A percentile compares a stretch with the other conserved stretches of the same genome.
These are phyloP conservation scores for Mortierella sp. DNA, from an alignment of 371 early-diverging fungal species.

Conservation along the genomic window DNA sequence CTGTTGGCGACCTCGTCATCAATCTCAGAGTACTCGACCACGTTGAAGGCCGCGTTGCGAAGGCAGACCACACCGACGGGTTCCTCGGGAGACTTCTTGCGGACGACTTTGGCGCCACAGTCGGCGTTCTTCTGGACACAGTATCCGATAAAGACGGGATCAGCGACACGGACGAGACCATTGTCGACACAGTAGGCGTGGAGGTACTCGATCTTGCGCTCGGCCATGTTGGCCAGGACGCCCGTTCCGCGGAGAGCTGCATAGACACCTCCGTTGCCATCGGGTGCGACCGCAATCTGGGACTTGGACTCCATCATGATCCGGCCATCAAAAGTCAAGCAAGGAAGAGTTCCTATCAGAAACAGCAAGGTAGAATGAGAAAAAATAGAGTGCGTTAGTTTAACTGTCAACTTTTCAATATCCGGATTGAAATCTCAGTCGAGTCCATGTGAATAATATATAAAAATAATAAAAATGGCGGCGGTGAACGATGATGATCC, in stretches of 20 bases:
- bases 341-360: constrained; percentile 42
- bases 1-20: constrained; percentile 76
- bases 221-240: constrained; percentile 80
- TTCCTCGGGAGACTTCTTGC: constrained; percentile 87
- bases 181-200: constrained; percentile 98
- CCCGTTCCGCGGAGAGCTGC: constrained; percentile 85
- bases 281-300: constrained; percentile 85
- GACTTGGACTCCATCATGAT: constrained; percentile 87
- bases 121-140: constrained; percentile 87
- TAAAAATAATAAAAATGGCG: no score
- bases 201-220: constrained; percentile 84
- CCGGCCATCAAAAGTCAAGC: constrained; percentile 64
- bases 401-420: constrained; percentile 8
- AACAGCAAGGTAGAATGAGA: neutral
- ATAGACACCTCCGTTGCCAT: constrained; percentile 94
- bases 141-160: constrained; percentile 94
- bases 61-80: constrained; percentile 96
- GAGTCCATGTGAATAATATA: no score
- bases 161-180: constrained; percentile 93
- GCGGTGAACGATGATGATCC: no score
- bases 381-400: neutral
- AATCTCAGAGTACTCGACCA: constrained; percentile 98
- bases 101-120: constrained; percentile 95
- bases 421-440: constrained; percentile 3
- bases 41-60: constrained; percentile 84